Evolutionary conservation across 2,329 filamentous ascomycete genomes (phyloP), one percentile per base, ranked within the genome.

Genomic region (Lasiodiplodia theobromae): DNA sequence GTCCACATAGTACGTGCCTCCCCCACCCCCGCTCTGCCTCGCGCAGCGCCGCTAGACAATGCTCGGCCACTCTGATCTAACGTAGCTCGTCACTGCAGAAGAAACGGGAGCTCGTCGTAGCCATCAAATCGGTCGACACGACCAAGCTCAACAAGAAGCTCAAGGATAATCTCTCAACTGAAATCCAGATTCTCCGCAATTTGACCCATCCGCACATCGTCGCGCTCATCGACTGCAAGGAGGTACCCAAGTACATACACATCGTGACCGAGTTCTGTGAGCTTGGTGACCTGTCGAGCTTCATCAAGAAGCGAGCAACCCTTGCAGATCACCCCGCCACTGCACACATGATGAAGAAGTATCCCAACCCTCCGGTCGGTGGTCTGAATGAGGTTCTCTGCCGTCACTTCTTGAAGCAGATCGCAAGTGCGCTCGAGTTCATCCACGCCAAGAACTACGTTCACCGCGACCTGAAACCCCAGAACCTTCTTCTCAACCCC

Each of bases 181-280:
- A 99, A 83, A 98, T 99, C 78, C 88, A 95, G 74, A 99, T 99
- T 72, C 89, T 99, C 76, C 96, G 96, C 81, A 92, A 89, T 71
- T 87, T 99, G 34, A 92, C 96, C 69, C 96, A 99, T 81, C 96
- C 96, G 34, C 96, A 99, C 78, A 97, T 99, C 74, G 96, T 98
- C 73, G 92, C 94, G 73, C 90, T 99, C 58, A 94, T 97, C 83
- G 93, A 97, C 81, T 97, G 94, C 83, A 87, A 95, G 79, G 94
- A 98, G 80, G 91, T 93, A 0, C 84, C 88, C 3, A 90, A 91
- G 25, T 92, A 97, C 77, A 97, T 98, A 82, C 96, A 99, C 81
- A 87, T 99, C 69, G 91, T 98, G 71, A 99, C 98, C 95, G 96
- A 99, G 82, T 98, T 96, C 82, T 98, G 96, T 82, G 93, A 97